Evolutionary conservation across 2,329 filamentous ascomycete genomes (phyloP), one percentile per base, ranked within the genome.

Genomic region (Myriosclerotinia curreyana): DNA sequence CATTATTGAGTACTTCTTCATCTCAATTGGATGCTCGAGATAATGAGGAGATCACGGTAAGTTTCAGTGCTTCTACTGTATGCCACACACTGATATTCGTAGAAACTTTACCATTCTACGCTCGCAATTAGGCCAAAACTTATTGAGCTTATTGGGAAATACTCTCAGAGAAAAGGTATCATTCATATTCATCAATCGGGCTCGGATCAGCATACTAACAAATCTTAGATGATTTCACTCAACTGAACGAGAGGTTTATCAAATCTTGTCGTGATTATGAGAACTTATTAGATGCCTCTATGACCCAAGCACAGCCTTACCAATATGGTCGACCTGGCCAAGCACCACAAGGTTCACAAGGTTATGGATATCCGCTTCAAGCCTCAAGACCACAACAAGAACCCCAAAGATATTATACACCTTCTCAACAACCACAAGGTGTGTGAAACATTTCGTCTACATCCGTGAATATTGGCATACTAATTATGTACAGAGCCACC

Each of bases 221-320:
- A 44, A 2, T 52, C n/a, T 31, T 69, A 96, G 95, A 99, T 77
- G 95, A 99, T 76, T 98, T 99, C 74, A 97, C 95, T 2, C 94
- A 98, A 75, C 81, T 99, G 67, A 99, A 99, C 74, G 95, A 99
- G 77, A 98, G 98, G 79, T 99, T 99, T 77, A 98, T 99, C 82
- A 99, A 99, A 78, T 95, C 95, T 53, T 88, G 95, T 69, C 86
- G 94, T 72, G 95, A 99, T 77, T 99, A 99, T 75, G 95, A 99
- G 78, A 88, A 91, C 38, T 83, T 99, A n/a, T 81, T 99, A 25
- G 95, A 99, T 77, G 90, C 91, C 22, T 98, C 94, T 64, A 98
- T 99, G 94, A 87, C 93, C 1, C 94, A 97, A 70, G 90, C 93
- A n/a, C 86, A 90, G 60, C 89, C 91, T 73, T 86, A 83, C 69